Base-by-base conservation (phyloP, 2,329 filamentous ascomycete genomes). In the Penicillium psychrosexuale region DNA sequence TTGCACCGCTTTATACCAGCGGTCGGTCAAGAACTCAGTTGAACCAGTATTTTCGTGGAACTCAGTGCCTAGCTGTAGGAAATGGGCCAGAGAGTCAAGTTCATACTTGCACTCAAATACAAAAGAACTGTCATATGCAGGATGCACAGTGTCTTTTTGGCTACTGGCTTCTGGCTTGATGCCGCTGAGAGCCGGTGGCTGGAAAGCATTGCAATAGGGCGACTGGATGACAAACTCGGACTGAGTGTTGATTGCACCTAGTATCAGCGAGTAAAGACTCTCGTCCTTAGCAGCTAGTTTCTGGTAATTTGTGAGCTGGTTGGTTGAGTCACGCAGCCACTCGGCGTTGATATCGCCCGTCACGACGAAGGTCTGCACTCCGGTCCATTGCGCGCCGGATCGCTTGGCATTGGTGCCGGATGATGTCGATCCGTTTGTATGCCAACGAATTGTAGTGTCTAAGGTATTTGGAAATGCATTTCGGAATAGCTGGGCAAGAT, bases 61-160 rank as follows among this genome's bases (percentile, higher is more conserved):
- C 64, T 96, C 86, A 66, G 96, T 97, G 17, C 82, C 84, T 2
- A 99, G 77, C 0, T 89, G 85, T 6, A 99, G 81, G 72, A 99
- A 99, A 69, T 95, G 88, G 0, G 92, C 94, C 0, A 99, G 80
- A 8, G 92, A 97, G 75, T 99, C 94, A 22, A 99, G 85, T 77
- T 99, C 94, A 74, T 97, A 99, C 75, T 99, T 99, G 83, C 94
- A 99, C 75, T 99, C 94, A 62, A 97, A 99, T 3, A 99, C 94
- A 46, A 86, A 83, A 0, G 81, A 84, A 0, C 88, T 88, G 67
- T 97, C 91, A 69, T 96, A 97, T 0, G 81, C 80, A 0, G 94
- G 94, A 65, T 96, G 91, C 0, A 99, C 94, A 8, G 71, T 75
- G 68, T 99, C 94, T 19, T 87, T 83, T 70, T 96, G 90, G 3